A percentile compares a stretch with the other conserved stretches of the same genome.
These are phyloP conservation scores for Leccinum variicolor DNA, from an alignment of 768 basidiomycete species.

Conservation along the genomic window DNA sequence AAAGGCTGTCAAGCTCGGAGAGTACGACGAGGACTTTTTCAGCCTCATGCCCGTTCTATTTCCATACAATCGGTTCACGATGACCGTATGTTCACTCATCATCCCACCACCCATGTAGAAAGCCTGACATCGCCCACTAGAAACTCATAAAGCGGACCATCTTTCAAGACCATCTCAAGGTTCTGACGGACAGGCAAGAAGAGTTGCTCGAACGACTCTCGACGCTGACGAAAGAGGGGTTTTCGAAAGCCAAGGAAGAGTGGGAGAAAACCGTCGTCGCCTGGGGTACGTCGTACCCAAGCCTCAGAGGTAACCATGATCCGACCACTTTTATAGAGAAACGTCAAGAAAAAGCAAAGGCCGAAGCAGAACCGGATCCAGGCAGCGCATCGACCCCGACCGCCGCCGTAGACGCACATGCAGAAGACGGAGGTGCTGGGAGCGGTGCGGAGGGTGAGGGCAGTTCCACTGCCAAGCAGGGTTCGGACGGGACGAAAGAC, in stretches of 20 bases:
- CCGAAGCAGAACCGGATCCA: constrained; percentile 23
- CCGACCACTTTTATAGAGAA: constrained; percentile 33
- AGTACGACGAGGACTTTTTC: constrained; percentile 93
- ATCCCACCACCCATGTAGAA: not conserved
- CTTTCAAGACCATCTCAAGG: constrained; percentile 65
- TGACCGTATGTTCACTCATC: constrained; percentile 56
- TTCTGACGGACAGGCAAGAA: constrained; percentile 67
- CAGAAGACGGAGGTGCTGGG: constrained; percentile 31
- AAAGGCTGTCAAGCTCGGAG: constrained; percentile 75
- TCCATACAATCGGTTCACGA: constrained; percentile 94
- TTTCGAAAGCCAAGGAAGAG: constrained; percentile 67
- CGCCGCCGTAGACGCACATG: constrained; percentile 17
- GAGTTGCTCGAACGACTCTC: constrained; percentile 62
- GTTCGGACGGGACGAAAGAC: constrained; percentile 31
- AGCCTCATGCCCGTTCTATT: constrained; percentile 82
- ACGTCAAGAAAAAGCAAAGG: constrained; percentile 55
- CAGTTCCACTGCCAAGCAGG: constrained; percentile 16
- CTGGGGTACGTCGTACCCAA: constrained; percentile 56
- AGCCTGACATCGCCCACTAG: constrained; percentile 36
- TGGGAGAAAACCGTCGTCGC: constrained; percentile 66
- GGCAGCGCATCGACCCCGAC: constrained; percentile 32
- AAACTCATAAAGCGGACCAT: constrained; percentile 94
- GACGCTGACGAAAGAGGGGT: constrained; percentile 59
- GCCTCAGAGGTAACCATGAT: not conserved
- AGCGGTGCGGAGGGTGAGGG: constrained; percentile 28